These are phyloP conservation scores for Coniochaeta ligniaria DNA, from an alignment of 2,329 filamentous ascomycete species.

Conservation along the genomic window DNA sequence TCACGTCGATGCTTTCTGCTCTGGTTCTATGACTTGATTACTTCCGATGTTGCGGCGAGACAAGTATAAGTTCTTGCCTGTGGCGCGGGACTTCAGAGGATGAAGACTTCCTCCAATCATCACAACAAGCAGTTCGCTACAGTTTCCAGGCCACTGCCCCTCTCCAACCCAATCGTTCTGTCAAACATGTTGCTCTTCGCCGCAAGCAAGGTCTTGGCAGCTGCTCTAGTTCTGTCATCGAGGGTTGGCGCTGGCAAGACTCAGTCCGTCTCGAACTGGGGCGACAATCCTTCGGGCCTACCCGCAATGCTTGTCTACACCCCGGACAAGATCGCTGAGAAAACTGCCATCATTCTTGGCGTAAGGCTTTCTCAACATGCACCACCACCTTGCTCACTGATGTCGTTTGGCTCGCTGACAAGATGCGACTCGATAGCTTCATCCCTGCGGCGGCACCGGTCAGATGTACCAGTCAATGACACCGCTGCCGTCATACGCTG, in stretches of 20 bases:
- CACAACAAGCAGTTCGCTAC: neutral
- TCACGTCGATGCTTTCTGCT: no score
- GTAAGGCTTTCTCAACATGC: neutral
- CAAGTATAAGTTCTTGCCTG: neutral
- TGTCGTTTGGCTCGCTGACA: neutral
- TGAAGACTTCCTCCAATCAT: neutral
- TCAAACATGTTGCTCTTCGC: neutral
- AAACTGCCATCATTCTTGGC: slow-evolving; percentile 5
- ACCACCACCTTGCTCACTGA: neutral
- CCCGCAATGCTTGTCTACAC: slow-evolving; percentile 3
- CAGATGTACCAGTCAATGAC: neutral
- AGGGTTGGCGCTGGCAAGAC: neutral
- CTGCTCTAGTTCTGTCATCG: neutral
- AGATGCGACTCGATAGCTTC: neutral
- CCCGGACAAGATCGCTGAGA: slow-evolving; percentile 4
- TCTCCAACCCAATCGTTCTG: neutral
- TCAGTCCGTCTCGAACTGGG: neutral
- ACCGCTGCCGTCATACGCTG: neutral
- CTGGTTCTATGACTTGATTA: neutral
- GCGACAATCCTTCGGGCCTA: neutral
- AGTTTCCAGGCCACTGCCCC: neutral
- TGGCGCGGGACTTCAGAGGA: neutral
- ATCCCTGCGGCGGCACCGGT: neutral
- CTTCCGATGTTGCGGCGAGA: neutral
- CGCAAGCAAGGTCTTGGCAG: neutral